phyloP scores from a whole-genome alignment of 805 yeast genomes.

The Starmerella scarabaei region DNA sequence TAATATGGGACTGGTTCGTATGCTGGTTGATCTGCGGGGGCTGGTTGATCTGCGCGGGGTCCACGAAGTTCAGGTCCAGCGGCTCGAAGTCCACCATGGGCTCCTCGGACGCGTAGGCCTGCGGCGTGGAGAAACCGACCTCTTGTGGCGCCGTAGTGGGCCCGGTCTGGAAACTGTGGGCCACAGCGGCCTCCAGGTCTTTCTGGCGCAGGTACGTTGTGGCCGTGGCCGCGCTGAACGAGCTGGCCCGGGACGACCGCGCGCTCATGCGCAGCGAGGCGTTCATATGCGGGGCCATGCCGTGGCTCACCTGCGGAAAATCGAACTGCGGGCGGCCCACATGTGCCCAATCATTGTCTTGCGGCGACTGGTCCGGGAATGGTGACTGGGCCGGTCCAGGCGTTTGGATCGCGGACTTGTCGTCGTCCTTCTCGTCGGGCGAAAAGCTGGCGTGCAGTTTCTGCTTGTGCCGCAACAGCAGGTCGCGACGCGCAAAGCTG shows the following conservation, averaged over 20 bases:
- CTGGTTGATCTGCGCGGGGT: conserved; percentile 9
- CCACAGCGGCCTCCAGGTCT: conserved; percentile 26
- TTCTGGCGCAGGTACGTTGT: conserved; percentile 44
- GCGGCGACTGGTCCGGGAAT: conserved; percentile 1
- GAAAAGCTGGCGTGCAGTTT: conserved; percentile 51
- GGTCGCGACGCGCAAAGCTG: conserved; percentile 73
- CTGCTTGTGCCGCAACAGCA: conserved; percentile 79
- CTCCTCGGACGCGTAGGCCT: conserved; percentile 27
- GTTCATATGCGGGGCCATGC: conserved; percentile 6
- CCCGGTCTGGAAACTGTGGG: conserved; percentile 21
- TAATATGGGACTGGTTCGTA: background rate
- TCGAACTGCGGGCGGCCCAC: conserved; percentile 17
- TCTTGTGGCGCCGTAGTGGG: too few relatives aligned
- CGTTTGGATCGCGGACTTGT: background rate
- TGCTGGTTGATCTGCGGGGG: conserved; percentile 2
- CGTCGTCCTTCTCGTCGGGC: conserved; percentile 14
- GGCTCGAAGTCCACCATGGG: conserved; percentile 7
- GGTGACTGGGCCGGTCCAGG: background rate
- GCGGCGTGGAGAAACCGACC: conserved; percentile 76
- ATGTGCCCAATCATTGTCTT: conserved; percentile 10
- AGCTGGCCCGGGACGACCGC: conserved; percentile 24
- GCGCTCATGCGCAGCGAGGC: conserved; percentile 12
- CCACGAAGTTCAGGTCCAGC: conserved; percentile 9
- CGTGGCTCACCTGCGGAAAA: too few relatives aligned
- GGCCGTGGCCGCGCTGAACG: conserved; percentile 54